Base-by-base conservation (phyloP, 2,329 filamentous ascomycete genomes). In the Trichocomaceae sp. region DNA sequence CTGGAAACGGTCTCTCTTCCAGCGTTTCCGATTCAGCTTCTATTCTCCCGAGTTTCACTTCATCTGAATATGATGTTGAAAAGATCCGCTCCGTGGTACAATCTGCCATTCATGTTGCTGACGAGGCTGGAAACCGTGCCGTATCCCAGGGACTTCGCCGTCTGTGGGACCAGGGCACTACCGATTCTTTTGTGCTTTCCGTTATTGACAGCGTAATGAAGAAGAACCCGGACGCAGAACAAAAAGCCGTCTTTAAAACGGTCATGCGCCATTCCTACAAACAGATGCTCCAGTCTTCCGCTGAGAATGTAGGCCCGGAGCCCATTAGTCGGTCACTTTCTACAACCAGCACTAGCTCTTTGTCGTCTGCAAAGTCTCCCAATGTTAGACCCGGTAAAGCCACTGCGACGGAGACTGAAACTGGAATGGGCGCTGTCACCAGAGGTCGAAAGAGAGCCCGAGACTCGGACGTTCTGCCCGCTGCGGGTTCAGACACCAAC, bases 361-460 rank as follows among this genome's bases (percentile, higher is more conserved):
- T 74, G 20, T 74, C 73, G 35, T 70, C 72, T 8, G 69, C 69
- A 9, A 68, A 71, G 42, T 72, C 72, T 5, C 59, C 72, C 33
- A 66, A 69, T 39, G 63, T 62, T 47, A 69, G 72, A 52, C 15
- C 23, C 17, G 44, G 8, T 13, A 53, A 47, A 19, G 15, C 39
- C 45, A 45, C 13, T 13, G 49, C 33, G 46, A 19, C 52, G 26
- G 52, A 35, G 39, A 41, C 31, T 35, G 55, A 47, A 47, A 50
- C 26, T 26, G 50, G 50, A 20, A 29, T 29, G 26, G 53, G 47
- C 29, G 50, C 55, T 33, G 33, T 53, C 12, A 57, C 55, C 10
- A 54, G 55, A 39, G 54, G 54, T n/a, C 45, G 54, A 23, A 56
- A 52, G 47, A 47, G 54, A 35, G 54, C 49, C 10, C 54, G 54